Base-by-base conservation (phyloP, 2,329 filamentous ascomycete genomes). In the Clonostachys solani region DNA sequence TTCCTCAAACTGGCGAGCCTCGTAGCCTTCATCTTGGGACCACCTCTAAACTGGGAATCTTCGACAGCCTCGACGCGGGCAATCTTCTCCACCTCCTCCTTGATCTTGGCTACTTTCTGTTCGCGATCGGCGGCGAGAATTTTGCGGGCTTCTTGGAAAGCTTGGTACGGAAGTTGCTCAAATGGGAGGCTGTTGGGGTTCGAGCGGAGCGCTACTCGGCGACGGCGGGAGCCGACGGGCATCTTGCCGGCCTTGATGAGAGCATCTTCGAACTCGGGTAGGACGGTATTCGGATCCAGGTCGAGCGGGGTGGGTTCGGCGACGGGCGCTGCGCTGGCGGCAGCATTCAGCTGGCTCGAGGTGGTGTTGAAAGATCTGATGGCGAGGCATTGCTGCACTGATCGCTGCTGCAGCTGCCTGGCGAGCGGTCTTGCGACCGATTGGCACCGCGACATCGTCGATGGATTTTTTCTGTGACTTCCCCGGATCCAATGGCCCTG, bases 161-260 rank as follows among this genome's bases (percentile, higher is more conserved):
- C 94, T 77, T 97, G 92, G 72, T 95, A 99, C 16, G 94, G 94
- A 55, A 99, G 74, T 63, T 92, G 87, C 73, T 96, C 90, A 63
- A 99, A 96, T 23, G 92, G 90, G 44, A 96, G 72, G 58, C 86
- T 79, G 52, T 77, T 70, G 36, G 72, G 44, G 17, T 33, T 79
- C 57, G 72, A 80, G 59, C 77, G 82, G 50, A 92, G 66, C 29
- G 87, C 87, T 29, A 83, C 81, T 63, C 92, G 86, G 52, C 92
- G 86, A 74, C 92, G 83, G 57, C 92, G 84, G 42, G 91, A 95
- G 44, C 92, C 92, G 58, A 96, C 74, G 45, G 89, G 90, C 51
- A 81, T 76, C 41, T 83, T 77, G 47, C 88, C 86, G 54, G 78
- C 71, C 61, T 80, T 81, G 60, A 91, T 72, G 46, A 96, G 77